These are phyloP conservation scores for Mycena rosella DNA, from an alignment of 768 basidiomycete genomes.

Conservation along the genomic window DNA sequence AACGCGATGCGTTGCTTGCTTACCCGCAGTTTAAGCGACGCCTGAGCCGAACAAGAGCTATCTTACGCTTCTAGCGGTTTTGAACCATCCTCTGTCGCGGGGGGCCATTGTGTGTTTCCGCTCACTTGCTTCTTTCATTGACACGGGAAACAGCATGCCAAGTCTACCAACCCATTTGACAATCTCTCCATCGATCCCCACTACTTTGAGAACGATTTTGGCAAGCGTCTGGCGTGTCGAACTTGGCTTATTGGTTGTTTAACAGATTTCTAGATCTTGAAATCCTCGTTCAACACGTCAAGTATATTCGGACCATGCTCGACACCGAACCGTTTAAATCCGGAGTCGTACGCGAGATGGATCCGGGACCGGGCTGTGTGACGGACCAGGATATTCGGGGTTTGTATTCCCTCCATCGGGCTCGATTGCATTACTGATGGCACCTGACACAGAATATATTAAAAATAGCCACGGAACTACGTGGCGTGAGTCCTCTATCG, in stretches of 20 bases:
- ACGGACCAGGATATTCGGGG: constrained; percentile 53
- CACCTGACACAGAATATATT: constrained; percentile 9
- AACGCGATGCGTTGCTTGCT: neutral
- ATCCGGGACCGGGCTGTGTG: constrained; percentile 47
- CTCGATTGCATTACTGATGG: neutral
- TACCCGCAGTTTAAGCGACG: constrained; percentile 39
- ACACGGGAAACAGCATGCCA: constrained; percentile 17
- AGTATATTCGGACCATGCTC: constrained; percentile 44
- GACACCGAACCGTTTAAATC: constrained; percentile 42
- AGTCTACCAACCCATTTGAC: constrained; percentile 18
- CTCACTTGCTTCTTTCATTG: neutral
- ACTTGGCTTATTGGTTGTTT: neutral
- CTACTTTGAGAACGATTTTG: constrained; percentile 29
- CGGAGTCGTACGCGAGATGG: constrained; percentile 40
- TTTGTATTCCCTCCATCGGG: neutral
- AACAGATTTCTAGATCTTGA: constrained; percentile 27
- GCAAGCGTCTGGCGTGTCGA: neutral
- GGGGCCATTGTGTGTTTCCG: constrained; percentile 57
- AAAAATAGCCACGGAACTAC: constrained; percentile 43
- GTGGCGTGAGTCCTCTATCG: constrained; percentile 39
- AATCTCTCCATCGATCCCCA: constrained; percentile 20
- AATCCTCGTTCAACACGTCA: constrained; percentile 49
- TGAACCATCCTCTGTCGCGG: constrained; percentile 62
- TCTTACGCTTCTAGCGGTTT: constrained; percentile 49
- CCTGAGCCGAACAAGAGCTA: constrained; percentile 58